Evolutionary conservation across 2,329 filamentous ascomycete species (phyloP).

Genomic region (Shiraia sp.): DNA sequence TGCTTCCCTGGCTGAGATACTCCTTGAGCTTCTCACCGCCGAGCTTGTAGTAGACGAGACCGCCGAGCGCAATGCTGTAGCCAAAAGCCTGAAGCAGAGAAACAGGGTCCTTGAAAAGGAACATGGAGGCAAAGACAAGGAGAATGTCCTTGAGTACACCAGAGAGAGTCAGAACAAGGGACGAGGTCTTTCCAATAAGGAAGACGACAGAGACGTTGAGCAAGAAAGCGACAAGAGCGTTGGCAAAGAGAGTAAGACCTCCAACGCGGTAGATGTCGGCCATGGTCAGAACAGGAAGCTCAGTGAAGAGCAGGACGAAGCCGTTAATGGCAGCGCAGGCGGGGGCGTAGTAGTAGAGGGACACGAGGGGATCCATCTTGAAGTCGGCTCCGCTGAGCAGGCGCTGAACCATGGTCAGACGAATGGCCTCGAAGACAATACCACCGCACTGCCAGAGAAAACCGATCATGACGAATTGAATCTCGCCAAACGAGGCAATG

Average conservation of each 20-base stretch:
- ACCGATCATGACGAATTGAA: slow-evolving; percentile 82
- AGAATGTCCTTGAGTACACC: slow-evolving; percentile 88
- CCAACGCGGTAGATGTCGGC: slow-evolving; percentile 75
- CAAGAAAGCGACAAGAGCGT: slow-evolving; percentile 77
- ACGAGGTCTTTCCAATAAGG: slow-evolving; percentile 85
- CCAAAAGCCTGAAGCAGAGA: slow-evolving; percentile 79
- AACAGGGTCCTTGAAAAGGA: slow-evolving; percentile 79
- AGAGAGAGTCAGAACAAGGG: slow-evolving; percentile 82
- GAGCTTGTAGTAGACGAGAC: slow-evolving; percentile 86
- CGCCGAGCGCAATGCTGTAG: slow-evolving; percentile 77
- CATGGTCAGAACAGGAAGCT: slow-evolving; percentile 71
- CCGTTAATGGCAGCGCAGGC: slow-evolving; percentile 84
- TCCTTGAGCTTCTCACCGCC: slow-evolving; percentile 82
- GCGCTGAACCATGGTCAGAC: slow-evolving; percentile 82
- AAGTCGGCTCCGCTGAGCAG: slow-evolving; percentile 80
- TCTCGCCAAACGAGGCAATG: slow-evolving; percentile 93
- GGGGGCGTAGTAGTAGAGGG: slow-evolving; percentile 87
- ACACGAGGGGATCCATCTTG: slow-evolving; percentile 91
- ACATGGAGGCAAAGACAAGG: slow-evolving; percentile 76
- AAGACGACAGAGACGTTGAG: slow-evolving; percentile 87
- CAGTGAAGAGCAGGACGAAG: slow-evolving; percentile 71
- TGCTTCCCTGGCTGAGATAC: slow-evolving; percentile 71
- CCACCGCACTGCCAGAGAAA: slow-evolving; percentile 79
- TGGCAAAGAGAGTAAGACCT: slow-evolving; percentile 71
- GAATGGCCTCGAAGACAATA: slow-evolving; percentile 79